Percentiles rank a stretch among this genome's conserved stretches.
phyloP scores from a whole-genome alignment of 768 basidiomycete species.

The Brasilioporus rufonigricans region DNA sequence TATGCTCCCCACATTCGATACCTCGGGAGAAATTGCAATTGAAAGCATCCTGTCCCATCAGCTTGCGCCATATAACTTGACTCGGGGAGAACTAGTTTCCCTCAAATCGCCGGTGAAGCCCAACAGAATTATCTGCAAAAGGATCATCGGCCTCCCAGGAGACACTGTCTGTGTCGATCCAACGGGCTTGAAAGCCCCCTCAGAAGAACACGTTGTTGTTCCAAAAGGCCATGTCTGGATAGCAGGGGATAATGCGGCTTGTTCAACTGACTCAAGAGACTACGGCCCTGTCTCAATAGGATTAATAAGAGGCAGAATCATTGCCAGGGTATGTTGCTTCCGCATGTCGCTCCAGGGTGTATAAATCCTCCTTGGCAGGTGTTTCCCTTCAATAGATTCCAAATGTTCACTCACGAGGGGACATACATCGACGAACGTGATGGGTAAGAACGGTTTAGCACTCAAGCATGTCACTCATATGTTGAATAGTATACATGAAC shows the following conservation, averaged over 20 bases:
- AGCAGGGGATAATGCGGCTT: conserved; percentile 81
- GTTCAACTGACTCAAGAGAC: conserved; percentile 83
- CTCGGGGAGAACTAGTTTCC: conserved; percentile 77
- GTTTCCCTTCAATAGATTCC: conserved; percentile 30
- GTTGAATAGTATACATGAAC: background rate
- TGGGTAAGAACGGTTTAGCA: background rate
- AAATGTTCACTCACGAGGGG: conserved; percentile 20
- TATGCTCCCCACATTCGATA: conserved; percentile 75
- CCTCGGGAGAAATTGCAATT: conserved; percentile 56
- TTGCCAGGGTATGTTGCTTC: conserved; percentile 53
- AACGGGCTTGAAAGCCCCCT: conserved; percentile 59
- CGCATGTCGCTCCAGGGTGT: background rate
- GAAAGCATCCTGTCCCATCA: conserved; percentile 59
- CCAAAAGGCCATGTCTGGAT: conserved; percentile 92
- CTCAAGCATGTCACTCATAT: background rate
- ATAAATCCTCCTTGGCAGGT: conserved; percentile 21
- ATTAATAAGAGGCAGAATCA: conserved; percentile 65
- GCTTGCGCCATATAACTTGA: conserved; percentile 47
- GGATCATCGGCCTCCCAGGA: conserved; percentile 86
- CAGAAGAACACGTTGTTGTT: conserved; percentile 70
- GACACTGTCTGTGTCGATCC: conserved; percentile 90
- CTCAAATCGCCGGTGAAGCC: conserved; percentile 70
- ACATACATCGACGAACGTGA: conserved; percentile 22
- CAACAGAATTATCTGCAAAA: conserved; percentile 74
- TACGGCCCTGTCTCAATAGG: conserved; percentile 91